These are phyloP conservation scores for Selaginella moellendorffii DNA, from an alignment of 75 land plant genomes.

Conservation along the genomic window DNA sequence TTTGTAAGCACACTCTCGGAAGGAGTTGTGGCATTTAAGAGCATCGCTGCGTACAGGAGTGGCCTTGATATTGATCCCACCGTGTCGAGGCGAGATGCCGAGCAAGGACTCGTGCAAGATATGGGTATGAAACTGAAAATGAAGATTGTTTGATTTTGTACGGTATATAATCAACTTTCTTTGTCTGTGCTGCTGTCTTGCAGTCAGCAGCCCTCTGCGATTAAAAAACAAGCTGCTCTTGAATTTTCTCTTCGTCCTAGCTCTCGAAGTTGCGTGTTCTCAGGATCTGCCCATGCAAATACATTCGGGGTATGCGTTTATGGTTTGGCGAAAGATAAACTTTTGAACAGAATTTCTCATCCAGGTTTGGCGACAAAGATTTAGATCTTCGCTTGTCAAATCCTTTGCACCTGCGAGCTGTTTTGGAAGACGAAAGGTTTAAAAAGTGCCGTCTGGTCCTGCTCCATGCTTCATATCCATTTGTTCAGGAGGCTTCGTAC, in stretches of 20 bases:
- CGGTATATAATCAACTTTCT: too few relatives aligned
- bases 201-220: conserved; percentile 48
- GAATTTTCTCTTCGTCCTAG: conserved; percentile 50
- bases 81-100: conserved; percentile 46
- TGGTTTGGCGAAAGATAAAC: too few relatives aligned
- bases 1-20: conserved; percentile 34
- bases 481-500: conserved; percentile 83
- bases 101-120: conserved; percentile 48
- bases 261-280: conserved; percentile 52
- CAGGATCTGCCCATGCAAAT: conserved; percentile 75
- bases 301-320: conserved; percentile 95
- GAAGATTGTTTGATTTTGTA: too few relatives aligned
- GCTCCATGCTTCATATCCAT: conserved; percentile 92
- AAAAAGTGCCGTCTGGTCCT: conserved; percentile 57
- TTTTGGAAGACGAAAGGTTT: conserved; percentile 71
- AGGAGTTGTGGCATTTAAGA: conserved; percentile 57
- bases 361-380: conserved; percentile 93
- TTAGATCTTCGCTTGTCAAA: conserved; percentile 67
- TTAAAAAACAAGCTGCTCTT: conserved; percentile 54
- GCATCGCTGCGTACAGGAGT: conserved; percentile 94
- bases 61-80: conserved; percentile 68
- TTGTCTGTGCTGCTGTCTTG: too few relatives aligned
- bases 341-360: not conserved
- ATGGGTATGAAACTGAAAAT: conserved; percentile 27
- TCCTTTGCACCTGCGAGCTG: conserved; percentile 69